A percentile compares a stretch with the other conserved stretches of the same genome.
Conservation (phyloP, 129 eudicot species). For the Centella asiatica region DNA sequence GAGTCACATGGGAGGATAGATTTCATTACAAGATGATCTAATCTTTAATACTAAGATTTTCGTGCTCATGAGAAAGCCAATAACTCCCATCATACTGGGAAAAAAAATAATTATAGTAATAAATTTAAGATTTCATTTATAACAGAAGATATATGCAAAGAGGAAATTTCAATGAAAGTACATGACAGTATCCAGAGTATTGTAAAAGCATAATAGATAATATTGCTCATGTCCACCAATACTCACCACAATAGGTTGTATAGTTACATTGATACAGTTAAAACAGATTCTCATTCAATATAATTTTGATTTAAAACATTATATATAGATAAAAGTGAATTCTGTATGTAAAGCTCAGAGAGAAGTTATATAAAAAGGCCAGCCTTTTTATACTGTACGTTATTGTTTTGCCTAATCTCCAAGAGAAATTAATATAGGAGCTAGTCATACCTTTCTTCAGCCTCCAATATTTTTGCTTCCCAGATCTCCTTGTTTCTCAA, state of each 20-base stretch:
- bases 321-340: neutral
- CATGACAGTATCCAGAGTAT: neutral
- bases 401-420: neutral
- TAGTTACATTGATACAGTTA: neutral
- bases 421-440: neutral
- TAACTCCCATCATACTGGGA: neutral
- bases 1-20: neutral
- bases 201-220: neutral
- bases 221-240: no score
- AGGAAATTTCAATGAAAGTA: neutral
- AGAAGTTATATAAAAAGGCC: neutral
- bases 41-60: no score
- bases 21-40: no score
- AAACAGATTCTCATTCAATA: no score
- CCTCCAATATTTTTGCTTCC: slow-evolving; percentile 55
- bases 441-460: slow-evolving; percentile 48
- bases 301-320: no score
- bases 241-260: neutral
- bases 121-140: neutral
- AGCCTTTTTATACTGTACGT: neutral
- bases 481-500: slow-evolving; percentile 63
- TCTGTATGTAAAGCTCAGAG: neutral
- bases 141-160: neutral
- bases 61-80: no score
- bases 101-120: no score